Percentiles rank a stretch among this genome's conserved stretches.
phyloP scores from a whole-genome alignment of 768 basidiomycete genomes.

The Suillus ampliporus region DNA sequence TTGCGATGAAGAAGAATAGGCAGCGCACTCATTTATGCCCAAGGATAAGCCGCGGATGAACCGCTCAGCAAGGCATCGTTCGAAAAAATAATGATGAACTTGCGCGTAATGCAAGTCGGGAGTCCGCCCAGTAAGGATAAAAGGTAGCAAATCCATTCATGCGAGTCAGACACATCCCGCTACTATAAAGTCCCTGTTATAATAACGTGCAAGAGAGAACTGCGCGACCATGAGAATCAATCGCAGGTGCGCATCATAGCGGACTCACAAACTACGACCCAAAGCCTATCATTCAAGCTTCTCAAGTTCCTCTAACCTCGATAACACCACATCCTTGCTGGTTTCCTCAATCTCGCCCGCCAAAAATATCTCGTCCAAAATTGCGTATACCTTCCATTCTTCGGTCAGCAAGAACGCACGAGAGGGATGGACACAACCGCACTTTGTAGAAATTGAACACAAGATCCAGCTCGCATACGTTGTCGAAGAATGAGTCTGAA shows the following conservation, averaged over 20 bases:
- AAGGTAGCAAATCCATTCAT: background rate
- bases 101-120: background rate
- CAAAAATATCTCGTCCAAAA: slow-evolving; percentile 96
- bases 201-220: background rate
- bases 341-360: slow-evolving; percentile 99
- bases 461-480: slow-evolving; percentile 96
- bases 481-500: slow-evolving; percentile 96
- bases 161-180: background rate
- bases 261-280: background rate
- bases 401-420: background rate
- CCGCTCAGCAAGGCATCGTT: background rate
- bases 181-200: slow-evolving; percentile 3
- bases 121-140: background rate
- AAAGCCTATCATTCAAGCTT: slow-evolving; percentile 72
- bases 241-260: background rate
- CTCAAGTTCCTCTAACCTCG: slow-evolving; percentile 90
- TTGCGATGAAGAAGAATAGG: background rate
- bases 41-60: background rate
- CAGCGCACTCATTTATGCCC: background rate
- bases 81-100: background rate
- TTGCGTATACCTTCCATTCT: slow-evolving; percentile 84
- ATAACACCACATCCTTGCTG: slow-evolving; percentile 93
- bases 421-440: slow-evolving; percentile 9
- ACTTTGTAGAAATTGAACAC: slow-evolving; percentile 99
- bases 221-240: background rate